Evolutionary conservation across 257 asterid genomes (phyloP).

Genomic region (Capsicum chinense): DNA sequence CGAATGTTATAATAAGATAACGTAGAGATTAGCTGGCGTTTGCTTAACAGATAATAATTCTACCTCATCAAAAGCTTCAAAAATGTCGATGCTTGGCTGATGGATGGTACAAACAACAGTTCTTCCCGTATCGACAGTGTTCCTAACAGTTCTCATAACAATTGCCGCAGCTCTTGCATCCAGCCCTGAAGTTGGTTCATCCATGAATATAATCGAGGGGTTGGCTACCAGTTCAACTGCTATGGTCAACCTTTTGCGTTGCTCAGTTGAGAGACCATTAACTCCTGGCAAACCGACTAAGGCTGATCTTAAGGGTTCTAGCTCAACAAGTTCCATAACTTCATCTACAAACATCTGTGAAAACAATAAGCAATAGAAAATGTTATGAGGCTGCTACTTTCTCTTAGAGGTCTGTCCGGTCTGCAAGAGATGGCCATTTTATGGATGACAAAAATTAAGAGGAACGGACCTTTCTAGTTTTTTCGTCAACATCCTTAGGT

Average conservation of each 20-base stretch:
- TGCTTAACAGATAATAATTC: not conserved
- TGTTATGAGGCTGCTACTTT: not conserved
- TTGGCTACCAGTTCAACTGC: constrained; percentile 73
- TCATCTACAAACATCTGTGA: constrained; percentile 55
- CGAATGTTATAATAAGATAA: not conserved
- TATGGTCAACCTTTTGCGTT: constrained; percentile 70
- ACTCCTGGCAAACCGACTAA: constrained; percentile 71
- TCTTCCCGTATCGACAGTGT: constrained; percentile 69
- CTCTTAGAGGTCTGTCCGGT: not conserved
- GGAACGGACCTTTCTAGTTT: constrained; percentile 54
- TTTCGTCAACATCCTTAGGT: constrained; percentile 46
- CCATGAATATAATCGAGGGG: constrained; percentile 78
- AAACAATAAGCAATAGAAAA: not conserved
- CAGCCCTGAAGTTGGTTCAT: constrained; percentile 72
- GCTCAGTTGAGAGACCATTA: constrained; percentile 72
- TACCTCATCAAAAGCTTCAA: constrained; percentile 74
- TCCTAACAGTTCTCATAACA: constrained; percentile 70
- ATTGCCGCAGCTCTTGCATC: constrained; percentile 83
- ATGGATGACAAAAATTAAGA: not conserved
- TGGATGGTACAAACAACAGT: constrained; percentile 79
- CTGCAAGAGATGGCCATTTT: not conserved
- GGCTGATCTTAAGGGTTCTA: constrained; percentile 51
- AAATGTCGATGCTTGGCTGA: constrained; percentile 74
- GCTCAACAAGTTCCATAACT: constrained; percentile 75
- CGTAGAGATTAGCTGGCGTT: not conserved